These are phyloP conservation scores for Wallacemonas sp. DNA, from an alignment of 208 protist genomes.

Conservation along the genomic window DNA sequence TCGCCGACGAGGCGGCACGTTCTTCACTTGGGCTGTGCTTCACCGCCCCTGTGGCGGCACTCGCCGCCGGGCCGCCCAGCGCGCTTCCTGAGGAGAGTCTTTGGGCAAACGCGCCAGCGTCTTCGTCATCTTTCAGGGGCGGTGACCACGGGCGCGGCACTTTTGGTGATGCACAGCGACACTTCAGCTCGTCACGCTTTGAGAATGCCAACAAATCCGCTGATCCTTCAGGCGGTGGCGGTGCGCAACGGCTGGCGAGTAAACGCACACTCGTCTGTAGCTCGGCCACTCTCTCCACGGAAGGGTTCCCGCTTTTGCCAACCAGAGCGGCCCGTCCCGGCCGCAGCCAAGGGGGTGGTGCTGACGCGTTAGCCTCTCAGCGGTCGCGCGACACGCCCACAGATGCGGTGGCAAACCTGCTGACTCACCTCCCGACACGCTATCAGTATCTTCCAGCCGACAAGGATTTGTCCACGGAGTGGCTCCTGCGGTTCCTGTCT, in stretches of 20 bases:
- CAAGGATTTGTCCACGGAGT: constrained; percentile 26
- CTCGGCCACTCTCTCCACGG: background rate
- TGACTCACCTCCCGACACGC: constrained; percentile 2
- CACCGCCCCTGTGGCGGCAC: background rate
- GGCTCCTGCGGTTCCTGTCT: constrained; percentile 28
- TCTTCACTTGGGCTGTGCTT: background rate
- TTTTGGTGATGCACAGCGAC: background rate
- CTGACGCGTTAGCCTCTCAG: background rate
- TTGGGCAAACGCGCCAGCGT: constrained; percentile 12
- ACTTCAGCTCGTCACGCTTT: background rate
- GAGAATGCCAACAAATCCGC: background rate
- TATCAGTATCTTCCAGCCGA: constrained; percentile 1
- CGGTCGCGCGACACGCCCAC: background rate
- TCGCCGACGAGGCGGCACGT: background rate
- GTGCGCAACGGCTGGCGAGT: background rate
- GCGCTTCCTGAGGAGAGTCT: constrained; percentile 20
- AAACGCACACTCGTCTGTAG: background rate
- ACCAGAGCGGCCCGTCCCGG: background rate
- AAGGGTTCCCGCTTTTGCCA: background rate
- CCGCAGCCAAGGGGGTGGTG: background rate
- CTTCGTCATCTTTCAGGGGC: background rate
- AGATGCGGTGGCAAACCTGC: background rate
- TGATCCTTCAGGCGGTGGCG: background rate
- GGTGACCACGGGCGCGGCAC: background rate
- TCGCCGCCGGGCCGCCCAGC: background rate